Evolutionary conservation across 345 rosid genomes (phyloP), one percentile per base, ranked within the genome.

Genomic region (Limnanthes douglasii): DNA sequence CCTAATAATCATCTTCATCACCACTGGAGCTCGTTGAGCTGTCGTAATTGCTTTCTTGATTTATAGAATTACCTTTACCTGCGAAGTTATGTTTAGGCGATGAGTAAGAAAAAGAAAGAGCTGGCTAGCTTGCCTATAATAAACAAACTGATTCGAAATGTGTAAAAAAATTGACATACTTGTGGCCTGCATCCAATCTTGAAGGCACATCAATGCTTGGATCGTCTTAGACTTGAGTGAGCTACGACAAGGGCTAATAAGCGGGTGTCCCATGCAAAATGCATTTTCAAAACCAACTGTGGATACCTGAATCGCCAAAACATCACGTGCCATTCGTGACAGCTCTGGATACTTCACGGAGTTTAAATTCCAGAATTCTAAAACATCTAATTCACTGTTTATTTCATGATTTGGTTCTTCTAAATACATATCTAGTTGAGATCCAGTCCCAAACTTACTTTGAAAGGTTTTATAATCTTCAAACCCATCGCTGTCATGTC

Each of bases 321-420:
- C 39, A 44, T 60, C 56, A 10, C 44, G 52, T 3, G 52, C 48
- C 57, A 37, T 41, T 45, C 41, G 31, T 31, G 50, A 36, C 21
- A 37, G 59, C 21, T 41, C 51, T 18, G 50, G 50, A 44, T 37
- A 46, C 31, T 31, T 50, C 28, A 50, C n/a, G 5, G 51, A 46
- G 11, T 46, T 35, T 24, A 46, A 37, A 27, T 32, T 32, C 54
- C 58, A 51, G 29, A n/a, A n/a, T 39, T 48, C 25, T 15, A 32
- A 38, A 4, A 54, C 45, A 50, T 61, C 46, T 22, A 50, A 34
- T 45, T 48, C 53, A 34, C 38, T 39, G 22, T 42, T 32, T 37
- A 45, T 43, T 41, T 56, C 58, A 27, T 37, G 31, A 37, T 47
- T 46, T 12, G 54, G 50, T 11, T 62, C 49, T 43, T 51, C 59